Conservation (phyloP, 345 rosid species). For the Alliaria petiolata region DNA sequence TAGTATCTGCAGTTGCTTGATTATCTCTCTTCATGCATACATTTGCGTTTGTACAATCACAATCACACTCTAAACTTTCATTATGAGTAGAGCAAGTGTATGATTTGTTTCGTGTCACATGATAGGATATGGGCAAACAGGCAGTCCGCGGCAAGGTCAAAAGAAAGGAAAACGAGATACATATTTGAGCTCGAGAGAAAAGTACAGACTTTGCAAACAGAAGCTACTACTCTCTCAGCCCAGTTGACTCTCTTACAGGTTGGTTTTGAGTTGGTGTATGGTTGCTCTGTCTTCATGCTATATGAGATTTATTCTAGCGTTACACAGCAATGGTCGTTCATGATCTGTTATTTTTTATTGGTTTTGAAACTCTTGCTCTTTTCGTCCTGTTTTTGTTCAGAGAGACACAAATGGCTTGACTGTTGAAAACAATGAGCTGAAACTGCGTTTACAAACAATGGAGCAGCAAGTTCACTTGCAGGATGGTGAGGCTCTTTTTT, state of each 20-base stretch:
- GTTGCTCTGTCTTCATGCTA: not conserved
- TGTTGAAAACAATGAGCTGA: slow-evolving; percentile 80
- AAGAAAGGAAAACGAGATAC: slow-evolving; percentile 94
- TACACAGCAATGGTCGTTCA: no score
- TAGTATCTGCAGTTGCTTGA: not conserved
- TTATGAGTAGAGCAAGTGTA: not conserved
- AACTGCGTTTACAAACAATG: slow-evolving; percentile 82
- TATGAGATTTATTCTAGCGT: not conserved
- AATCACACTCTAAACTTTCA: not conserved
- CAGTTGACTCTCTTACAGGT: slow-evolving; percentile 88
- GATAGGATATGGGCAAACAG: slow-evolving; percentile 94
- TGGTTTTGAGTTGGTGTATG: slow-evolving; percentile 20
- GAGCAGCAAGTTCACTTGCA: slow-evolving; percentile 89
- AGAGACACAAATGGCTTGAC: slow-evolving; percentile 82
- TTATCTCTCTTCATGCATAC: not conserved
- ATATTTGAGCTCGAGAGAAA: slow-evolving; percentile 92
- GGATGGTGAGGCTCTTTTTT: slow-evolving; percentile 58
- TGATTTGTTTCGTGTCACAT: not conserved
- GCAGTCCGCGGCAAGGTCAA: slow-evolving; percentile 97
- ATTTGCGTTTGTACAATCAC: not conserved
- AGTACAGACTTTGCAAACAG: slow-evolving; percentile 85
- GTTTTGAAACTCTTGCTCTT: no score
- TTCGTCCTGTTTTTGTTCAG: slow-evolving; percentile 35
- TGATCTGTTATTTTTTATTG: not conserved
- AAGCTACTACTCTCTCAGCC: slow-evolving; percentile 88